Evolutionary conservation across 306 rosid species (phyloP), one percentile per base, ranked within the genome.

Genomic region (Cicer pinnatifidum): DNA sequence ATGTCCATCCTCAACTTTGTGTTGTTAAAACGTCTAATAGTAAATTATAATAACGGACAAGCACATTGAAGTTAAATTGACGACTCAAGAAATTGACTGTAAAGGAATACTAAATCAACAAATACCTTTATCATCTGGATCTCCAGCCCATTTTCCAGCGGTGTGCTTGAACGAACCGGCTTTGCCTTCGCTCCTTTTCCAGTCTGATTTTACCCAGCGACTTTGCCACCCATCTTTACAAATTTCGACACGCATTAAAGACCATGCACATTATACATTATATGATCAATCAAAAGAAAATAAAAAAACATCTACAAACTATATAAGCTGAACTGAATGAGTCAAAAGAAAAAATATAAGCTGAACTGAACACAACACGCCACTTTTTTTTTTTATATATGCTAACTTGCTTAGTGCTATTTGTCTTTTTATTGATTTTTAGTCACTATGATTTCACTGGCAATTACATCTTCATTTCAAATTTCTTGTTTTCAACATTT

Each of bases 151-250:
- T 75, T 82, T 85, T 71, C 99, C 99, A 57, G 97, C 85, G 0
- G 96, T 50, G 83, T 91, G 93, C 74, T 86, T 91, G 86, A 95
- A 95, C 9, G 91, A 86, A 75, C 99, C 99, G 1, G 99, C 97
- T 86, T 95, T 91, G 4, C 96, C 97, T 83, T 95, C 97, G 3
- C 71, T 73, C 53, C 67, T 85, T 82, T 95, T 95, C 97, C 99
- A 91, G 74, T 90, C 97, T 1, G 99, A 95, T 61, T 19, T 78
- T 4, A 95, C 93, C 99, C 99, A 95, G 4, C 97, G 89, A 51
- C 83, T 63, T 67, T 83, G 85, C 97, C 97, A 95, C 20, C 89
- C 99, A 67, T 88, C 97, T 94, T 35, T 66, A 46, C 46, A 46
- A 71, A 75, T 79, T 54, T 54, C 67, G 61, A 67, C 61, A 59